Evolutionary conservation across 208 protist species (phyloP).

Genomic region (Trypanosomatidae sp.): DNA sequence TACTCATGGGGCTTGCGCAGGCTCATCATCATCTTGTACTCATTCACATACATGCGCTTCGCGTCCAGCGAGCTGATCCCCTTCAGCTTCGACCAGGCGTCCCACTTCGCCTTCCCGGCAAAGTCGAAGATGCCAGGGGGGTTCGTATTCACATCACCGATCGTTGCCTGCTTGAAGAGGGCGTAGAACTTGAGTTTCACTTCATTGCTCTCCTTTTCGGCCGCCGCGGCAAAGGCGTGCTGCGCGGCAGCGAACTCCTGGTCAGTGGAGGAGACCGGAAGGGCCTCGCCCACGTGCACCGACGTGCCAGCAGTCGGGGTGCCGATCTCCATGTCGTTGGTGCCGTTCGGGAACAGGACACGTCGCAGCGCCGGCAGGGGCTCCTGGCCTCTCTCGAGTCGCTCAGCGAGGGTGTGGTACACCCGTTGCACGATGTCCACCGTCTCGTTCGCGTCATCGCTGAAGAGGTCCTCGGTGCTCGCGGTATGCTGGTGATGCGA

Average conservation of each 20-base stretch:
- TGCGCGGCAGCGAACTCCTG: slow-evolving; percentile 63
- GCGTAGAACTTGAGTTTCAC: slow-evolving; percentile 87
- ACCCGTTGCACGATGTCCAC: slow-evolving; percentile 32
- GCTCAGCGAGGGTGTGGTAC: slow-evolving; percentile 35
- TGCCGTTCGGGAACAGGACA: slow-evolving; percentile 35
- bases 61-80: slow-evolving; percentile 83
- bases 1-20: slow-evolving; percentile 15
- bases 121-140: slow-evolving; percentile 80
- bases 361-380: slow-evolving; percentile 46
- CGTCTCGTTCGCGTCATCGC: slow-evolving; percentile 30
- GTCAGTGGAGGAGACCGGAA: slow-evolving; percentile 29
- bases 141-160: slow-evolving; percentile 72
- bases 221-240: slow-evolving; percentile 46
- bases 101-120: slow-evolving; percentile 89
- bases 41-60: slow-evolving; percentile 80
- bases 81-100: slow-evolving; percentile 86
- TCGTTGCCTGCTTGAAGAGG: slow-evolving; percentile 88
- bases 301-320: slow-evolving; percentile 6
- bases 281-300: slow-evolving; percentile 16
- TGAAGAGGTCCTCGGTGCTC: slow-evolving; percentile 20
- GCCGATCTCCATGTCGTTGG: slow-evolving; percentile 8
- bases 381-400: slow-evolving; percentile 47
- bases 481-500: background rate
- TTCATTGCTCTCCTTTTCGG: slow-evolving; percentile 47
- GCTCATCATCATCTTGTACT: slow-evolving; percentile 52